Conservation (phyloP, 768 basidiomycete genomes). For the Russula sp. region DNA sequence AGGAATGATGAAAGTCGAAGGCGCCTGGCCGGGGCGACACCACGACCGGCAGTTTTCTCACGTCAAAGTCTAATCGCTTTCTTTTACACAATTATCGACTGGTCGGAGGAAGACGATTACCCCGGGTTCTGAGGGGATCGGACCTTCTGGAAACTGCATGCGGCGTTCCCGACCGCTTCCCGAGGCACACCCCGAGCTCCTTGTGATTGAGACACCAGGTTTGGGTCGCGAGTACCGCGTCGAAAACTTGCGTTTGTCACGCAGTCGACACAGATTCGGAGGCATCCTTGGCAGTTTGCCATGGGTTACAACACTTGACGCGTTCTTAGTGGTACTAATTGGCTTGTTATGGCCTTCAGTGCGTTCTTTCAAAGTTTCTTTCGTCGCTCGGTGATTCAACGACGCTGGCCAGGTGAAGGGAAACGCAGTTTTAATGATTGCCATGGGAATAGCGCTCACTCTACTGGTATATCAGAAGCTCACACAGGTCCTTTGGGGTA, state of each 20-base stretch:
- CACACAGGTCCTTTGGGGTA: conserved; percentile 47
- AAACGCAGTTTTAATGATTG: neutral
- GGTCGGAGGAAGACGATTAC: neutral
- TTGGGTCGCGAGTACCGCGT: conserved; percentile 54
- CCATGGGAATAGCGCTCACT: conserved; percentile 20
- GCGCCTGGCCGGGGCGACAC: neutral
- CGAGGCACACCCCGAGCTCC: conserved; percentile 46
- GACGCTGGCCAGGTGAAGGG: neutral
- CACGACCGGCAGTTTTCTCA: neutral
- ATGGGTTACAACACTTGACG: conserved; percentile 36
- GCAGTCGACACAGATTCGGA: conserved; percentile 34
- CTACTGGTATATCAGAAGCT: conserved; percentile 34
- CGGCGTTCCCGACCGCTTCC: conserved; percentile 34
- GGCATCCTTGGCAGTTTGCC: conserved; percentile 30
- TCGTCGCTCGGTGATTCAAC: neutral
- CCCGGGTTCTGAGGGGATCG: conserved; percentile 6
- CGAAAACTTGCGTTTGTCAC: conserved; percentile 44
- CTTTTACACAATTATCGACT: neutral
- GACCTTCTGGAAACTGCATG: conserved; percentile 30
- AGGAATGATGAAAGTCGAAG: neutral
- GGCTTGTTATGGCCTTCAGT: conserved; percentile 28
- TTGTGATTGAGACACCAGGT: conserved; percentile 39
- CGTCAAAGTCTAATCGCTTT: conserved; percentile 32
- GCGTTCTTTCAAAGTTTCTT: conserved; percentile 29
- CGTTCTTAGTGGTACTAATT: conserved; percentile 27